Base-by-base conservation (phyloP, 176 grass and related monocot genomes). In the Oryza coarctata region DNA sequence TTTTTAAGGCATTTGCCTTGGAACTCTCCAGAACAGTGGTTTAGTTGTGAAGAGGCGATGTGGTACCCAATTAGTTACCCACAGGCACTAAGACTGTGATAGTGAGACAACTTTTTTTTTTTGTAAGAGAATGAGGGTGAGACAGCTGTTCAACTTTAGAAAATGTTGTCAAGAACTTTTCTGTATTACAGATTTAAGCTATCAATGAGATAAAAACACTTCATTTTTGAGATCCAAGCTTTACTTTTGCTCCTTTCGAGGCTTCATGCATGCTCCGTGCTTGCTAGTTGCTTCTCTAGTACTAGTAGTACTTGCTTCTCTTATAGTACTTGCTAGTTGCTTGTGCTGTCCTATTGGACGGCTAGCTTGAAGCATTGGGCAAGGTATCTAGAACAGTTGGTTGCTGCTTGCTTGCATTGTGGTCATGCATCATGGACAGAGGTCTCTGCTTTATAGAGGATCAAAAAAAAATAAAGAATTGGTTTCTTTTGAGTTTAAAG, bases 301-400 rank as follows among this genome's bases (percentile, higher is more conserved):
- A 23, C 7, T 58, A 57, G 50, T 1, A 33, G 32, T 33, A 33
- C 32, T 41, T 12, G 10, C 9, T 1, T 1, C 1, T 58, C 9
- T 1, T 1, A 0, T 58, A 58, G 20, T 58, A 23, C 7, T 55
- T 38, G 34, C 15, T 13, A 39, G 65, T 82, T 77, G 86, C 79
- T 72, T 83, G 57, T 71, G 40, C 11, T 18, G 57, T 70, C 65
- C 68, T 44, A 39, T 66, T 66, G 75, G 49, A 52, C 49, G 64
- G 47, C 28, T 88, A 34, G 74, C 80, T 88, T 83, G 86, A 14
- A 73, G 63, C n/a, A 10, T 10, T 60, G 74, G 67, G 26, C 80
- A 88, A 88, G 67, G 80, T 15, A 83, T 77, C 72, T 73, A 32
- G 31, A 78, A 73, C 68, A 58, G 43, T 28, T 66, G 77, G 60